Evolutionary conservation across 2,329 filamentous ascomycete genomes (phyloP).

Genomic region (Arthroderma uncinatum): DNA sequence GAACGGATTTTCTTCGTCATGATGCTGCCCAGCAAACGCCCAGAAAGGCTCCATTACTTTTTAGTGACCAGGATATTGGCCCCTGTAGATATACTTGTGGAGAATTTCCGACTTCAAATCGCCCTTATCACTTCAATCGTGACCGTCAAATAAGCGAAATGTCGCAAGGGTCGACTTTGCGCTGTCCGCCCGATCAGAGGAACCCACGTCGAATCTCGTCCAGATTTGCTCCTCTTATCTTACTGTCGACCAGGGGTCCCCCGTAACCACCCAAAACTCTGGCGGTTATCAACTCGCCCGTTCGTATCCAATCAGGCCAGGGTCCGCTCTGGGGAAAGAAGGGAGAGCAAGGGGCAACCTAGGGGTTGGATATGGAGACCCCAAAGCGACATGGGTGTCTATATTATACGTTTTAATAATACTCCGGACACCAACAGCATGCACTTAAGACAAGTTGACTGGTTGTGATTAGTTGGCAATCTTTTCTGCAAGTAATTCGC

Average conservation of each 20-base stretch:
- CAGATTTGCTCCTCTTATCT: background rate
- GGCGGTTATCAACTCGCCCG: background rate
- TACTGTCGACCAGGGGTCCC: background rate
- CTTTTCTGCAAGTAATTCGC: background rate
- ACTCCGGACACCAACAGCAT: background rate
- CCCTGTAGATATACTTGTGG: background rate
- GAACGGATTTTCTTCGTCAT: background rate
- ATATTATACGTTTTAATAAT: background rate
- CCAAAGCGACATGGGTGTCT: slow-evolving; percentile 1
- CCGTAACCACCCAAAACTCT: background rate
- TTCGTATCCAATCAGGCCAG: slow-evolving; percentile 3
- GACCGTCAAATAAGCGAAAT: background rate
- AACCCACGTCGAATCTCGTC: background rate
- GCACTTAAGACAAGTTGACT: background rate
- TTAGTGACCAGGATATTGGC: background rate
- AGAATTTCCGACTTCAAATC: background rate
- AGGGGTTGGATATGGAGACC: background rate
- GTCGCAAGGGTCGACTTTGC: background rate
- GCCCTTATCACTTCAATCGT: background rate
- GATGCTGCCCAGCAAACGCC: slow-evolving; percentile 2
- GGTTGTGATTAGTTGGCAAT: background rate
- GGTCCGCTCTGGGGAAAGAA: background rate
- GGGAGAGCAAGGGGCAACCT: background rate
- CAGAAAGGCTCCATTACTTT: background rate
- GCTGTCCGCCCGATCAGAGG: background rate